These are phyloP conservation scores for Saccharum officinarum DNA, from an alignment of 176 grass and related monocot genomes.

Conservation along the genomic window DNA sequence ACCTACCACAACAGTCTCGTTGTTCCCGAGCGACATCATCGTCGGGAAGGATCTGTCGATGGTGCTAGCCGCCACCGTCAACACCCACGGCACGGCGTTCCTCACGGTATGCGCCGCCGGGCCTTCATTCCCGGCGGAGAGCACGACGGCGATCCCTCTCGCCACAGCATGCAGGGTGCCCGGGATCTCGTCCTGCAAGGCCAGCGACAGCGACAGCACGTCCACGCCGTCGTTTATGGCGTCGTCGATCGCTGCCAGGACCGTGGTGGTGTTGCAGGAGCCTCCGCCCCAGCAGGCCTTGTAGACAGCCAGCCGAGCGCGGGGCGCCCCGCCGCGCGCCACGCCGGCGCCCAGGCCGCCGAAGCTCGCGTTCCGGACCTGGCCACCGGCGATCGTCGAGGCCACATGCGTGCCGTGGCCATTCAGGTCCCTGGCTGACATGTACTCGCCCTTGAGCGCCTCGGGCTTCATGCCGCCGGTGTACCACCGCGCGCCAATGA, in stretches of 20 bases:
- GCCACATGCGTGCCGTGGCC: neutral
- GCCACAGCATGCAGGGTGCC: constrained; percentile 56
- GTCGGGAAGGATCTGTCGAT: constrained; percentile 63
- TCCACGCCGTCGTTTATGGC: constrained; percentile 72
- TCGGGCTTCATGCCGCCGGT: neutral
- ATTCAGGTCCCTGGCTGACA: constrained; percentile 31
- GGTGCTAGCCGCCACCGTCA: constrained; percentile 51
- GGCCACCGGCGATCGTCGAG: constrained; percentile 41
- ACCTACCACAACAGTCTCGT: constrained; percentile 46
- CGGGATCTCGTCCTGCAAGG: neutral
- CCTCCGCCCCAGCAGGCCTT: constrained; percentile 29
- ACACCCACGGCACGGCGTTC: constrained; percentile 52
- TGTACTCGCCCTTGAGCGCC: neutral
- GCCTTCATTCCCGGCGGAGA: constrained; percentile 22
- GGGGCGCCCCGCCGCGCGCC: constrained; percentile 53
- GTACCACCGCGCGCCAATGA: constrained; percentile 64
- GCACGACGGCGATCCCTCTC: constrained; percentile 50
- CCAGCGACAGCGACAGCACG: constrained; percentile 58
- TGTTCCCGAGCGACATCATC: constrained; percentile 41
- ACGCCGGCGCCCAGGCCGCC: constrained; percentile 31
- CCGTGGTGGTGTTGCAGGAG: fast-evolving
- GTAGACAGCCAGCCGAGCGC: constrained; percentile 49
- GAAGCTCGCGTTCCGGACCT: constrained; percentile 39
- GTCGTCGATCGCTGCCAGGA: constrained; percentile 49
- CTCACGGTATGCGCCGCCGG: neutral